These are phyloP conservation scores for Arthrobotrys pseudoclavata DNA, from an alignment of 2,329 filamentous ascomycete species.

Conservation along the genomic window DNA sequence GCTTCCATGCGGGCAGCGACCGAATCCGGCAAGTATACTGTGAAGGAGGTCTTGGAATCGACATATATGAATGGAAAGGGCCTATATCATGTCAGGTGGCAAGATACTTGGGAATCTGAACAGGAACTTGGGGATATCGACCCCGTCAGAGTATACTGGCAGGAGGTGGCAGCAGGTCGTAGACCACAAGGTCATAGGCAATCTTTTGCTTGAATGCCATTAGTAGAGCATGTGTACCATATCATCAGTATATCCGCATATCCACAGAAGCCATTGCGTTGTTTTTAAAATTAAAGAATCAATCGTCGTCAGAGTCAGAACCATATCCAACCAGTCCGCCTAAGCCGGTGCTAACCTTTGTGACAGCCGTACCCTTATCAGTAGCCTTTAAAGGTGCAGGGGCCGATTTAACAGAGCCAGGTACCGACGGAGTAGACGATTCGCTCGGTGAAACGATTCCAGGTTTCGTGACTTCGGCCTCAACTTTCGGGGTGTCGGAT, in stretches of 20 bases:
- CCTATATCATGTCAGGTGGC: slow-evolving; percentile 53
- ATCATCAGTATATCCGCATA: slow-evolving; percentile 17
- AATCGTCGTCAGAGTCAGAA: slow-evolving; percentile 55
- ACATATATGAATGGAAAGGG: slow-evolving; percentile 50
- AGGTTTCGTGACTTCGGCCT: neutral
- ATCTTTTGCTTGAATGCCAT: slow-evolving; percentile 45
- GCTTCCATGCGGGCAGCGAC: slow-evolving; percentile 47
- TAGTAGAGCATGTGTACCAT: slow-evolving; percentile 15
- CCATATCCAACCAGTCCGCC: slow-evolving; percentile 55
- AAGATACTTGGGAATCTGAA: slow-evolving; percentile 57
- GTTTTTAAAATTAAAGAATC: slow-evolving; percentile 10
- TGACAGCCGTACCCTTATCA: neutral
- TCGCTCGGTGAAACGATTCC: neutral
- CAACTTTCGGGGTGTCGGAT: neutral
- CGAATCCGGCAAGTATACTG: slow-evolving; percentile 57
- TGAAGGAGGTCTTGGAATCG: slow-evolving; percentile 52
- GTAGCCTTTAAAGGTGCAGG: neutral
- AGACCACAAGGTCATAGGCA: slow-evolving; percentile 27
- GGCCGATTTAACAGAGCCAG: slow-evolving; percentile 3
- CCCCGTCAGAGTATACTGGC: slow-evolving; percentile 43
- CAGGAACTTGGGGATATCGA: slow-evolving; percentile 50
- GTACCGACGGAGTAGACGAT: neutral
- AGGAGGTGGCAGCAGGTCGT: slow-evolving; percentile 31
- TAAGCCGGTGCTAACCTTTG: slow-evolving; percentile 24
- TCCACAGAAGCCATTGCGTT: slow-evolving; percentile 12